Evolutionary conservation across 495 filamentous ascomycete genomes (phyloP).

Genomic region (Aspergillus affinis): DNA sequence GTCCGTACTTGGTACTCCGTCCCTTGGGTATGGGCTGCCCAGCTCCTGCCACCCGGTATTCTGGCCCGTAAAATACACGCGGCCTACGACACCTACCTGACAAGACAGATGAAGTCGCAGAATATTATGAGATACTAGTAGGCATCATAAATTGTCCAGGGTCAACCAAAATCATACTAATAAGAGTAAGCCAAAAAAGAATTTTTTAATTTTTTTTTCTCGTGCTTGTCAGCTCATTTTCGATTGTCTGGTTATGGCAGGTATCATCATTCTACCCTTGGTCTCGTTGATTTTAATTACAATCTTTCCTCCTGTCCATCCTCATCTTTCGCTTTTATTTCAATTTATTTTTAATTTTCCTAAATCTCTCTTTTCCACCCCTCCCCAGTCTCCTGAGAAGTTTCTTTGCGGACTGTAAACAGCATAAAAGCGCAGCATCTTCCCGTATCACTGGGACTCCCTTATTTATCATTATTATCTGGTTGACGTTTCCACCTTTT

Average conservation of each 20-base stretch:
- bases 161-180: not conserved
- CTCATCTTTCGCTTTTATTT: not conserved
- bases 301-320: slow-evolving; percentile 3
- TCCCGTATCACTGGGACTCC: slow-evolving; percentile 15
- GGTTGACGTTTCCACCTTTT: not conserved
- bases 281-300: slow-evolving; percentile 5
- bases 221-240: slow-evolving; percentile 5
- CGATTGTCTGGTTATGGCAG: slow-evolving; percentile 3
- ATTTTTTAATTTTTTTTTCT: too few relatives aligned
- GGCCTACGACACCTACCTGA: too few relatives aligned
- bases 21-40: too few relatives aligned
- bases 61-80: too few relatives aligned
- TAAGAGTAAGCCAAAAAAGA: too few relatives aligned
- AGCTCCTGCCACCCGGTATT: too few relatives aligned
- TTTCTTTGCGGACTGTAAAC: not conserved
- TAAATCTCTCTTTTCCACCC: not conserved
- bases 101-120: not conserved
- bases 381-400: not conserved
- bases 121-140: not conserved
- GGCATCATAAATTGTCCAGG: not conserved
- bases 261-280: slow-evolving; percentile 3
- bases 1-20: too few relatives aligned
- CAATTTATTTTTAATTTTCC: not conserved
- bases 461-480: slow-evolving; percentile 16
- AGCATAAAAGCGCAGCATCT: slow-evolving; percentile 7